phyloP scores from a whole-genome alignment of 441 rosid species.

The Croton setiger region DNA sequence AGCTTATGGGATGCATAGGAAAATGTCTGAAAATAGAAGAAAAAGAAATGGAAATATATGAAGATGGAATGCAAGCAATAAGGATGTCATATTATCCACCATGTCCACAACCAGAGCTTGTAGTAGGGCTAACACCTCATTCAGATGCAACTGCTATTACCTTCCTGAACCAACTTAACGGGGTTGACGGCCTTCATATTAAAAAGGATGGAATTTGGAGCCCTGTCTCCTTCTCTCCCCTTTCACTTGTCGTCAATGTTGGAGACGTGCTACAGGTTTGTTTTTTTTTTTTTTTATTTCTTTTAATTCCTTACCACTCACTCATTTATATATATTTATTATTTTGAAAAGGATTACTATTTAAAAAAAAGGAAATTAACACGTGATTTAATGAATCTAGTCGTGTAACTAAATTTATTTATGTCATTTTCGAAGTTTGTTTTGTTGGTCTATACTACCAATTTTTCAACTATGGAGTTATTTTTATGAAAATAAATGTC shows the following conservation, averaged over 20 bases:
- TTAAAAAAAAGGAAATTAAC: background rate
- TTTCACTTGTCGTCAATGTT: constrained; percentile 39
- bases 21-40: constrained; percentile 24
- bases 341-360: too few relatives aligned
- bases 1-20: constrained; percentile 27
- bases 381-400: constrained; percentile 1
- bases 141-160: constrained; percentile 42
- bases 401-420: too few relatives aligned
- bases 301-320: too few relatives aligned
- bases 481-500: too few relatives aligned
- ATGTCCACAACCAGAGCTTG: constrained; percentile 47
- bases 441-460: too few relatives aligned
- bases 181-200: constrained; percentile 41
- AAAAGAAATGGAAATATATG: constrained; percentile 30
- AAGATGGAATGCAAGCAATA: constrained; percentile 37
- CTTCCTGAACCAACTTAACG: constrained; percentile 40
- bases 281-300: too few relatives aligned
- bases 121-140: constrained; percentile 41
- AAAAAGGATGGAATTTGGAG: constrained; percentile 40
- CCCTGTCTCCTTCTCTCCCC: constrained; percentile 31
- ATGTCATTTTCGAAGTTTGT: background rate
- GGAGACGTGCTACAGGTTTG: constrained; percentile 47
- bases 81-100: constrained; percentile 51
- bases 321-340: too few relatives aligned
- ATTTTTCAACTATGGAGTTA: too few relatives aligned